phyloP scores from a whole-genome alignment of 2,329 filamentous ascomycete species.

The Alternaria brassicae region DNA sequence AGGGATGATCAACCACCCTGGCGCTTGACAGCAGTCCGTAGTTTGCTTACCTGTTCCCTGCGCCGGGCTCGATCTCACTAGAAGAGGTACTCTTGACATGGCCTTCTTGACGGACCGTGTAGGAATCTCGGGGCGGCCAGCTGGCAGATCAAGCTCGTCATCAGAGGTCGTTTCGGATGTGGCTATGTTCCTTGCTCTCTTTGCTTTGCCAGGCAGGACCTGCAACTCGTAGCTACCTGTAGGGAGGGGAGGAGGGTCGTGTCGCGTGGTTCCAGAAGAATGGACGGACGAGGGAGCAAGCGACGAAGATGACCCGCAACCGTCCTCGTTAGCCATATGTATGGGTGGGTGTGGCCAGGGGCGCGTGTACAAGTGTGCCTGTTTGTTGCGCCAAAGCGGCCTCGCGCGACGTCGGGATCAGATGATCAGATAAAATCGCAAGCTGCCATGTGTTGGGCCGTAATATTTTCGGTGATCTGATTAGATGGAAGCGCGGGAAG shows the following conservation, averaged over 20 bases:
- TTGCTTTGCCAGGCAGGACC: conserved; percentile 36
- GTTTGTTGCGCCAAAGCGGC: conserved; percentile 32
- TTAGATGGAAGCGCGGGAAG: conserved; percentile 28
- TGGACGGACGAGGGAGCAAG: conserved; percentile 29
- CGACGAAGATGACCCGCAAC: conserved; percentile 20
- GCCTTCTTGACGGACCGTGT: conserved; percentile 27
- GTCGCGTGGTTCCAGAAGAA: conserved; percentile 31
- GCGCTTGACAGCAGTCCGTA: conserved; percentile 8
- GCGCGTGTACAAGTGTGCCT: conserved; percentile 29
- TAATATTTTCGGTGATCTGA: conserved; percentile 31
- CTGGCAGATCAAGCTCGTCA: conserved; percentile 35
- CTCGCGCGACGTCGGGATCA: conserved; percentile 31
- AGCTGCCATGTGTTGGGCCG: conserved; percentile 10
- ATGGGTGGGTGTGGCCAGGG: conserved; percentile 21
- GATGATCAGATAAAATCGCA: conserved; percentile 35
- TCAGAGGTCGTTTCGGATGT: conserved; percentile 34
- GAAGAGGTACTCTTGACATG: conserved; percentile 63
- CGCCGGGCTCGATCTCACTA: conserved; percentile 66
- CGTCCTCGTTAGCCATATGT: conserved; percentile 35
- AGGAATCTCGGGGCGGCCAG: conserved; percentile 21
- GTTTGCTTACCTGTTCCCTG: conserved; percentile 58
- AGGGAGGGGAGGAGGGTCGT: conserved; percentile 24
- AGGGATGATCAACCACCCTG: conserved; percentile 2
- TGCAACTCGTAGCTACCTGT: conserved; percentile 44
- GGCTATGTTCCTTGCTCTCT: conserved; percentile 39